Evolutionary conservation across 257 asterid species (phyloP), one percentile per base, ranked within the genome.

Genomic region (Lycium ferocissimum): DNA sequence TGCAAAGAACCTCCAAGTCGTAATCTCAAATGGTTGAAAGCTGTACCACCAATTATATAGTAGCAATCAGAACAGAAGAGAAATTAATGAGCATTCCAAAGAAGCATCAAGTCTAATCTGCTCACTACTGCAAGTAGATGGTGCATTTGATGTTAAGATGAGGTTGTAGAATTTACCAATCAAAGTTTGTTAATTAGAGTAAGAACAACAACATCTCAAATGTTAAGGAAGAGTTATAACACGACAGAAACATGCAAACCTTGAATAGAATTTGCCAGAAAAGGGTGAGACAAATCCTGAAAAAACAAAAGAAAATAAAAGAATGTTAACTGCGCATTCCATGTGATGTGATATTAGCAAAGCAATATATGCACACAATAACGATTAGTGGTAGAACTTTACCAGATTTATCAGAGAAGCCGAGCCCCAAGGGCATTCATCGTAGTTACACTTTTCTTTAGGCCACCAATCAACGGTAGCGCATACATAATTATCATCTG

Each of bases 381-480:
- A 14, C 66, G 33, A 51, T 51, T 53, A 33, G 5, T 53, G 14
- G 51, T 54, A 4, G 82, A 83, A 82, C 49, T 92, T 89, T 90
- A 96, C 99, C 33, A 97, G 94, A 90, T 94, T 95, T 80, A 92
- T 63, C 35, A 85, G 87, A 3, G 99, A 95, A 1, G 99, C 86
- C 7, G 88, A 92, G 58, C 94, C 98, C 99, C 99, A 97, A 0
- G 98, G 98, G 91, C 99, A 97, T 38, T 87, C 89, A 65, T 92
- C 73, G 85, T 94, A 94, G 87, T 94, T 89, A 85, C 99, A 97
- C 91, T 97, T 97, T 54, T 95, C 96, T 70, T 89, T 87, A 49
- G 99, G 98, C 99, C 99, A 95, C 99, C 99, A 97, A 79, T 94
- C 99, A 57, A 97, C 86, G 66, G 98, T 97, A 82, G 98, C 98